These are phyloP conservation scores for Candida saitoana DNA, from an alignment of 805 yeast genomes.

Conservation along the genomic window DNA sequence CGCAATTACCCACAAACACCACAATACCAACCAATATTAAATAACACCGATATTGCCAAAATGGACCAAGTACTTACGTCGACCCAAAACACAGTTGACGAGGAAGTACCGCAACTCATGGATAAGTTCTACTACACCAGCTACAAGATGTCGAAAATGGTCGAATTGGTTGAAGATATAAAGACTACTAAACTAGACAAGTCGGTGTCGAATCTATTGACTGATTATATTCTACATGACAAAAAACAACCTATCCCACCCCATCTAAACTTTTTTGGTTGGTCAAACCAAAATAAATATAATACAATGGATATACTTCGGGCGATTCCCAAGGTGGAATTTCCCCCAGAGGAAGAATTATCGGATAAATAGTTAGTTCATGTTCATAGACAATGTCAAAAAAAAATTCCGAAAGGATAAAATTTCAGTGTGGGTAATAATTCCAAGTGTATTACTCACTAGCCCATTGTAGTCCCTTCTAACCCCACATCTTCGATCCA, in stretches of 20 bases:
- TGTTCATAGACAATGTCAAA: too few species aligned
- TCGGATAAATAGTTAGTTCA: too few species aligned
- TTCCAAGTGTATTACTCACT: too few species aligned
- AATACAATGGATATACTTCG: constrained; percentile 4
- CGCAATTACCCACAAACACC: constrained; percentile 10
- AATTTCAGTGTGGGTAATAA: too few species aligned
- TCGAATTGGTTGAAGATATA: constrained; percentile 18
- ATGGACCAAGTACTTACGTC: constrained; percentile 10
- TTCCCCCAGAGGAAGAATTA: too few species aligned
- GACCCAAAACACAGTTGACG: constrained; percentile 13
- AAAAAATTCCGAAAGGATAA: too few species aligned
- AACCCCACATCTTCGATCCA: too few species aligned
- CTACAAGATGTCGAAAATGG: constrained; percentile 23
- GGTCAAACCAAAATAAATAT: background rate
- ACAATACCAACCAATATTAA: constrained; percentile 12
- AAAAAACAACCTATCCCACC: background rate
- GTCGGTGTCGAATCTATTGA: constrained; percentile 10
- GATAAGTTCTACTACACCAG: constrained; percentile 36
- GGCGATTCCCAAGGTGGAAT: constrained; percentile 2
- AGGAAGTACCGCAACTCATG: constrained; percentile 23
- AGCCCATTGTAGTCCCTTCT: too few species aligned
- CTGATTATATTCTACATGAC: background rate
- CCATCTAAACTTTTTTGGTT: background rate
- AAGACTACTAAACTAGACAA: constrained; percentile 15
- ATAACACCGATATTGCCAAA: constrained; percentile 12